Evolutionary conservation across 352 stramenopile genomes (phyloP).

Genomic region (Elongisporangium prolatum): DNA sequence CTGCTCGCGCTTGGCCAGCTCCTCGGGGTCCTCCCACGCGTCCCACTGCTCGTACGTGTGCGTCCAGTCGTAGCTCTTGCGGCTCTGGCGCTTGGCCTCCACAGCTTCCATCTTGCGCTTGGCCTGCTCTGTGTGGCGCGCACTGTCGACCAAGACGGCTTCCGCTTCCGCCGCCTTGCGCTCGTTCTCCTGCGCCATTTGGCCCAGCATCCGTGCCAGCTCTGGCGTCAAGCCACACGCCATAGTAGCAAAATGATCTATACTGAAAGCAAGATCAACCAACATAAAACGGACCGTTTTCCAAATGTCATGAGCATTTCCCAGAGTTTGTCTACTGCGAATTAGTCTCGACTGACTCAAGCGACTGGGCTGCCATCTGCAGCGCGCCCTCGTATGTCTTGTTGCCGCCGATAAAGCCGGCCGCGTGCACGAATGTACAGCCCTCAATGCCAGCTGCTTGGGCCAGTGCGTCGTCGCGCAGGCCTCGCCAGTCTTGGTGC

Average conservation of each 20-base stretch:
- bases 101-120: slow-evolving; percentile 33
- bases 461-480: slow-evolving; percentile 92
- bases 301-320: background rate
- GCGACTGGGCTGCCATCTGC: slow-evolving; percentile 88
- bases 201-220: slow-evolving; percentile 59
- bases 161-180: slow-evolving; percentile 28
- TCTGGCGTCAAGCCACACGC: slow-evolving; percentile 64
- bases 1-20: slow-evolving; percentile 62
- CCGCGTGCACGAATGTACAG: slow-evolving; percentile 96
- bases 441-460: slow-evolving; percentile 87
- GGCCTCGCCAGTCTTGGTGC: slow-evolving; percentile 90
- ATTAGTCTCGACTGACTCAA: slow-evolving; percentile 15
- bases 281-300: background rate
- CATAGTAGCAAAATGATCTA: slow-evolving; percentile 23
- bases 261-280: background rate
- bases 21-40: slow-evolving; percentile 74
- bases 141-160: slow-evolving; percentile 22
- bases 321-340: background rate
- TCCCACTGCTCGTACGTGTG: slow-evolving; percentile 76
- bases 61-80: slow-evolving; percentile 66
- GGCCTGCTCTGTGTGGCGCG: slow-evolving; percentile 30
- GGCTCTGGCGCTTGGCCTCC: slow-evolving; percentile 10
- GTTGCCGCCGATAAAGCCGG: slow-evolving; percentile 99
- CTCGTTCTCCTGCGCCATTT: slow-evolving; percentile 63
- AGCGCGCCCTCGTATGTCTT: slow-evolving; percentile 93